Percentiles rank a stretch among this genome's conserved stretches.
Conservation (phyloP, 805 yeast species). For the Alloascoidea africana region DNA sequence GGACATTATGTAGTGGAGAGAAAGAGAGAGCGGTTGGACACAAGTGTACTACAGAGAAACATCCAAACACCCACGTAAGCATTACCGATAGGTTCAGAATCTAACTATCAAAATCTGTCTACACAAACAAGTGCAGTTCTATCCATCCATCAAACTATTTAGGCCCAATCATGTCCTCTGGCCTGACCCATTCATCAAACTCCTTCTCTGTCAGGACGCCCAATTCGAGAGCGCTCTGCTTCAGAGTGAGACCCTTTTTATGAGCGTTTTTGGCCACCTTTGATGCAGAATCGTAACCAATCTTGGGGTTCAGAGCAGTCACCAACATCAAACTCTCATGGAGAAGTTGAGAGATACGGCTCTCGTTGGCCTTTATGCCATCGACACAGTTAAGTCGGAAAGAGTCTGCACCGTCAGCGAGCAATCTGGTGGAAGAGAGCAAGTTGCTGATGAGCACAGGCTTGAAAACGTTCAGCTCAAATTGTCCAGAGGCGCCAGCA, state of each 20-base stretch:
- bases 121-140: no score
- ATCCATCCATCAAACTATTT: no score
- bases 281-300: slow-evolving; percentile 95
- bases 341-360: slow-evolving; percentile 74
- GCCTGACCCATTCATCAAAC: slow-evolving; percentile 94
- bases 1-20: no score
- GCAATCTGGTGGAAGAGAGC: slow-evolving; percentile 71
- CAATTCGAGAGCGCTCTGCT: slow-evolving; percentile 87
- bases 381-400: slow-evolving; percentile 93
- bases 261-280: slow-evolving; percentile 98
- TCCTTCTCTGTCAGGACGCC: slow-evolving; percentile 73
- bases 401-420: slow-evolving; percentile 81
- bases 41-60: no score
- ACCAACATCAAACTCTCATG: slow-evolving; percentile 97
- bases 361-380: slow-evolving; percentile 80
- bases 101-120: no score
- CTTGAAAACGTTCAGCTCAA: slow-evolving; percentile 95
- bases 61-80: no score
- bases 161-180: slow-evolving; percentile 97
- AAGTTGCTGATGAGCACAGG: slow-evolving; percentile 90
- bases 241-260: slow-evolving; percentile 91
- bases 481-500: slow-evolving; percentile 98
- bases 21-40: no score
- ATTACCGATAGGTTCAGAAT: no score
- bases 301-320: slow-evolving; percentile 96